Percentiles rank a stretch among this genome's conserved stretches.
Conservation (phyloP, 495 filamentous ascomycete genomes). For the Neurospora terricola region DNA sequence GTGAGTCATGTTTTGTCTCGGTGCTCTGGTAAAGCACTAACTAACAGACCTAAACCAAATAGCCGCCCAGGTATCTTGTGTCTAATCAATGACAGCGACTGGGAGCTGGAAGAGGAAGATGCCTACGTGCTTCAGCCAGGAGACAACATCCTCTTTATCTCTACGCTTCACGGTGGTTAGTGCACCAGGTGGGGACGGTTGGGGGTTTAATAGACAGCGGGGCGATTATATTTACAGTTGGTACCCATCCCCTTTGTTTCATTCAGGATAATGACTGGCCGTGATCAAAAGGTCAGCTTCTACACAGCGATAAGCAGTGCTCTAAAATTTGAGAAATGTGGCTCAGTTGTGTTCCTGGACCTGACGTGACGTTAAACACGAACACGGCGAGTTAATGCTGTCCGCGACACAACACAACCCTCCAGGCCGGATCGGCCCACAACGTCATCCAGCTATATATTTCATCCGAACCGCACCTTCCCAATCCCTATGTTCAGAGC, state of each 20-base stretch:
- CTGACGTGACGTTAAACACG: background rate
- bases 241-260: background rate
- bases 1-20: conserved; percentile 41
- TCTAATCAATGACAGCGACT: conserved; percentile 94
- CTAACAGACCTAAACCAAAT: conserved; percentile 1
- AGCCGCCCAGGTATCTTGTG: conserved; percentile 97
- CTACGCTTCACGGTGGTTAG: conserved; percentile 91
- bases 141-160: conserved; percentile 93
- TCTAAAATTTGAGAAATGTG: background rate
- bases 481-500: background rate
- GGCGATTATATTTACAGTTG: background rate
- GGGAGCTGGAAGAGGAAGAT: conserved; percentile 95
- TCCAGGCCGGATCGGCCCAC: background rate
- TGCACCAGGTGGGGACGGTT: background rate
- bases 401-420: background rate
- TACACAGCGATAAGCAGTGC: background rate
- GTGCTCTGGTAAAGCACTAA: background rate
- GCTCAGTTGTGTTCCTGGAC: background rate
- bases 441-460: background rate
- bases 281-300: background rate
- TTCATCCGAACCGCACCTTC: background rate
- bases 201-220: background rate
- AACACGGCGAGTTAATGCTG: background rate
- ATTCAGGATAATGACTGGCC: background rate
- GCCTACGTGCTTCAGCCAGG: conserved; percentile 68